Conservation (phyloP, 345 rosid species). For the Salix udensis region DNA sequence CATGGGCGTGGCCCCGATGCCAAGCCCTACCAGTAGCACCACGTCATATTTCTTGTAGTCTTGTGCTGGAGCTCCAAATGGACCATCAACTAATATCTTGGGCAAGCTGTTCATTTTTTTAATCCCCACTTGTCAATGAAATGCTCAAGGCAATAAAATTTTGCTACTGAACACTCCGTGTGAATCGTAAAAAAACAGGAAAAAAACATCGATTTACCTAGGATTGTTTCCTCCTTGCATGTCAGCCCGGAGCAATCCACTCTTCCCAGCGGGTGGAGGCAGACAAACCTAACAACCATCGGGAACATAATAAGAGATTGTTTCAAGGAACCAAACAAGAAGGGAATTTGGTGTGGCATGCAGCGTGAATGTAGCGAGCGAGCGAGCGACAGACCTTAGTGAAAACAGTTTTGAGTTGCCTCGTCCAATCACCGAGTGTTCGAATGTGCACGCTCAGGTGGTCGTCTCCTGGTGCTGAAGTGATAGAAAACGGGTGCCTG, state of each 20-base stretch:
- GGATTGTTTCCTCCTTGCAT: constrained; percentile 35
- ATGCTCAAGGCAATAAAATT: not conserved
- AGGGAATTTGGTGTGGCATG: not conserved
- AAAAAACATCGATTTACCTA: constrained; percentile 10
- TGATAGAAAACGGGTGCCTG: constrained; percentile 95
- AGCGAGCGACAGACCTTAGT: constrained; percentile 44
- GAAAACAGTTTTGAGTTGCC: constrained; percentile 69
- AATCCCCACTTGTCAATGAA: not conserved
- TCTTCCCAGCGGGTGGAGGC: constrained; percentile 56
- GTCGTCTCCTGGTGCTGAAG: constrained; percentile 87
- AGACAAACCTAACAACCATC: constrained; percentile 37
- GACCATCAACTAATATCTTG: constrained; percentile 73
- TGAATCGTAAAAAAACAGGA: too few relatives aligned
- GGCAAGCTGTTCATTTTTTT: constrained; percentile 46
- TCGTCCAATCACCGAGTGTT: constrained; percentile 84
- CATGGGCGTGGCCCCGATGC: constrained; percentile 95
- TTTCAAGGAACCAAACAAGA: not conserved
- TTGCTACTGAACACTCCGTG: not conserved
- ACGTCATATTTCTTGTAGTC: constrained; percentile 90
- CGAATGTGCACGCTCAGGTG: constrained; percentile 82
- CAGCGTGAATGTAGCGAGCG: not conserved
- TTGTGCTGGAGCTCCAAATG: constrained; percentile 92
- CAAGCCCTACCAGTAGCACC: constrained; percentile 77
- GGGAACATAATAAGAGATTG: not conserved
- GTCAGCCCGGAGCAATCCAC: constrained; percentile 65